phyloP scores from a whole-genome alignment of 768 basidiomycete genomes.

The Boletus sp. region DNA sequence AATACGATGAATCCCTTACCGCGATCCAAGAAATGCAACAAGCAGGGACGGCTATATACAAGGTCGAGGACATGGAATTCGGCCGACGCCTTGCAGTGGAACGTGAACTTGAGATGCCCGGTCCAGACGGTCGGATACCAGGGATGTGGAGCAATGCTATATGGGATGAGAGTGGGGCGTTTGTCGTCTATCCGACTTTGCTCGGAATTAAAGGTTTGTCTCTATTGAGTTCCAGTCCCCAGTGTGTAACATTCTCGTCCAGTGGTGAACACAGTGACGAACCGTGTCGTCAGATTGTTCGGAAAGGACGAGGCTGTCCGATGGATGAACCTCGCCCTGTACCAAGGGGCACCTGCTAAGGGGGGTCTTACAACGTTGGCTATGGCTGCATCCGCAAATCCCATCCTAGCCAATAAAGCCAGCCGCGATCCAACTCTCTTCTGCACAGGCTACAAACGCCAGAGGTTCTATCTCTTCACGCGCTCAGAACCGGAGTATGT shows the following conservation, averaged over 20 bases:
- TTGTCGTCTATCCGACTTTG: slow-evolving; percentile 89
- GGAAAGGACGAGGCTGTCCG: slow-evolving; percentile 94
- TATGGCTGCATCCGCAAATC: slow-evolving; percentile 95
- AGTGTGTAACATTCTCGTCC: neutral
- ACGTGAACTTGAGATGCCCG: slow-evolving; percentile 82
- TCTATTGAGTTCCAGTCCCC: neutral
- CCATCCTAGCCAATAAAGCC: slow-evolving; percentile 83
- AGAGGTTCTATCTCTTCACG: slow-evolving; percentile 93
- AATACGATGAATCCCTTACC: slow-evolving; percentile 90
- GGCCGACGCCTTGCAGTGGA: slow-evolving; percentile 93
- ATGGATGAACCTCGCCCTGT: slow-evolving; percentile 83
- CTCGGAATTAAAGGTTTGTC: slow-evolving; percentile 88
- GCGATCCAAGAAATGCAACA: slow-evolving; percentile 99
- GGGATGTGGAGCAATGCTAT: slow-evolving; percentile 83
- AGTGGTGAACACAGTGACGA: slow-evolving; percentile 96
- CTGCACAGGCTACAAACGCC: slow-evolving; percentile 89
- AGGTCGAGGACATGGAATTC: slow-evolving; percentile 98
- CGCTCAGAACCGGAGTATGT: slow-evolving; percentile 85
- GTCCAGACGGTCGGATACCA: slow-evolving; percentile 65
- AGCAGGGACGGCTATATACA: slow-evolving; percentile 88
- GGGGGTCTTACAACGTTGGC: slow-evolving; percentile 81
- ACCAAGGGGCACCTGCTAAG: slow-evolving; percentile 93
- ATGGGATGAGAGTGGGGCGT: slow-evolving; percentile 98
- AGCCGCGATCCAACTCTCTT: slow-evolving; percentile 88
- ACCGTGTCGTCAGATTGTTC: slow-evolving; percentile 80